Conservation (phyloP, 1,284 basidiomycete species). For the Sporisorium scitamineum region DNA sequence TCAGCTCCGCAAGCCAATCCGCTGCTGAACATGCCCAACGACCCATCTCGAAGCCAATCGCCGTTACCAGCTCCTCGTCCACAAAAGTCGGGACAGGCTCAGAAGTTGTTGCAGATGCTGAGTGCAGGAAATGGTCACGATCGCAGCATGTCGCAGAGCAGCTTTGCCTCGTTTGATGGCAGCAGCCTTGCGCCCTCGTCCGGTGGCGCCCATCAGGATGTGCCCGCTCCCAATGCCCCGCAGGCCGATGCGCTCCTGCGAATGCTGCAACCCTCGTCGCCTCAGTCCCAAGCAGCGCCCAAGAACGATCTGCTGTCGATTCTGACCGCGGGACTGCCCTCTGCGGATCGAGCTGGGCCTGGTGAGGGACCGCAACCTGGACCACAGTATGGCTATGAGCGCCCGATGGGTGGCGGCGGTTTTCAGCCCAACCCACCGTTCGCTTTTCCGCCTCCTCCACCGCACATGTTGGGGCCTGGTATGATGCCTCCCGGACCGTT, state of each 20-base stretch:
- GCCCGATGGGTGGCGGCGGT: conserved; percentile 18
- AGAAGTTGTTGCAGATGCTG: conserved; percentile 59
- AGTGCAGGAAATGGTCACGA: conserved; percentile 38
- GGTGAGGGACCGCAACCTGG: conserved; percentile 20
- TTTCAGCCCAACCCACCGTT: conserved; percentile 32
- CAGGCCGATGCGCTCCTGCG: conserved; percentile 38
- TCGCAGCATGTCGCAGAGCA: conserved; percentile 38
- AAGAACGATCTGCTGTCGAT: conserved; percentile 52
- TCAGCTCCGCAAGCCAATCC: conserved; percentile 12
- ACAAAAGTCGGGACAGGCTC: conserved; percentile 53
- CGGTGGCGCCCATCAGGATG: conserved; percentile 20
- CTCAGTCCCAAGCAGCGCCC: conserved; percentile 20
- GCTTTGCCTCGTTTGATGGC: conserved; percentile 32
- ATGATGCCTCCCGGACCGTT: conserved; percentile 42
- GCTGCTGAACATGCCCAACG: conserved; percentile 49
- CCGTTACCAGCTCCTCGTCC: conserved; percentile 58
- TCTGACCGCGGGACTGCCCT: conserved; percentile 30
- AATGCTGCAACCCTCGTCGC: conserved; percentile 39
- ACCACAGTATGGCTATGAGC: conserved; percentile 14
- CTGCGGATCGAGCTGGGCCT: conserved; percentile 7
- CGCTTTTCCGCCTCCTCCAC: conserved; percentile 38
- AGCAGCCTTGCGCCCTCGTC: conserved; percentile 14
- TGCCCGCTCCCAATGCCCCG: conserved; percentile 7
- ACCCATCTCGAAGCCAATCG: conserved; percentile 46
- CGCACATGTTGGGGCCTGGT: conserved; percentile 36